phyloP scores from a whole-genome alignment of 495 filamentous ascomycete genomes.

The Aspergillus kassunensis region DNA sequence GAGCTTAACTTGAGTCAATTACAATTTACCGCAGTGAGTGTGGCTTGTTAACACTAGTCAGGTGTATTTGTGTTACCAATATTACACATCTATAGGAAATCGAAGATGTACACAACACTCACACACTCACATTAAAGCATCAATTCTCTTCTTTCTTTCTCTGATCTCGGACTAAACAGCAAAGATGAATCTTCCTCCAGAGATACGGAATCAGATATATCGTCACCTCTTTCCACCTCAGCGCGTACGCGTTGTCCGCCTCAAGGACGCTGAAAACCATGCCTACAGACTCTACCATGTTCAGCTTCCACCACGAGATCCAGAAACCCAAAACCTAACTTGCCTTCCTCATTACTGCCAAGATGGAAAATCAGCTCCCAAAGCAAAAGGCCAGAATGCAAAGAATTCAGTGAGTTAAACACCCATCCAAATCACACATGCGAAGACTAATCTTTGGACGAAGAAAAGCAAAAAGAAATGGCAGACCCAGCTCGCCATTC shows the following conservation, averaged over 20 bases:
- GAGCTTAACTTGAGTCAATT: no score
- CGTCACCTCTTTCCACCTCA: conserved; percentile 11
- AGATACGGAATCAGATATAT: conserved; percentile 17
- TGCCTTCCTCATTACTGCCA: background rate
- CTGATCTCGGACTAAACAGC: background rate
- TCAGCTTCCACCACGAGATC: conserved; percentile 2
- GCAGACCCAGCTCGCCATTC: conserved; percentile 3
- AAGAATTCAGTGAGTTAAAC: no score
- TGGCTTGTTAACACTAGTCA: background rate
- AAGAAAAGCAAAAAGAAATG: background rate
- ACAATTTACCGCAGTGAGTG: no score
- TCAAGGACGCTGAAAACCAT: background rate
- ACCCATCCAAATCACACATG: no score
- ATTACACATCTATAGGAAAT: conserved; percentile 3
- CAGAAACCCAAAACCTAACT: background rate
- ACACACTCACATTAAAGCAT: no score
- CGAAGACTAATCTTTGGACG: no score
- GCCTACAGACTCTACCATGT: conserved; percentile 11
- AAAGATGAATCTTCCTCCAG: conserved; percentile 10
- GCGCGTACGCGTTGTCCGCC: conserved; percentile 11
- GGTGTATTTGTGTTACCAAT: background rate
- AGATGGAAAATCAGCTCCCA: background rate
- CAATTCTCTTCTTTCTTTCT: no score
- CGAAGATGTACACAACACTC: no score
- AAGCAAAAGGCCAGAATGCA: background rate